These are phyloP conservation scores for Podosphaera leucotricha DNA, from an alignment of 2,329 filamentous ascomycete genomes.

Conservation along the genomic window DNA sequence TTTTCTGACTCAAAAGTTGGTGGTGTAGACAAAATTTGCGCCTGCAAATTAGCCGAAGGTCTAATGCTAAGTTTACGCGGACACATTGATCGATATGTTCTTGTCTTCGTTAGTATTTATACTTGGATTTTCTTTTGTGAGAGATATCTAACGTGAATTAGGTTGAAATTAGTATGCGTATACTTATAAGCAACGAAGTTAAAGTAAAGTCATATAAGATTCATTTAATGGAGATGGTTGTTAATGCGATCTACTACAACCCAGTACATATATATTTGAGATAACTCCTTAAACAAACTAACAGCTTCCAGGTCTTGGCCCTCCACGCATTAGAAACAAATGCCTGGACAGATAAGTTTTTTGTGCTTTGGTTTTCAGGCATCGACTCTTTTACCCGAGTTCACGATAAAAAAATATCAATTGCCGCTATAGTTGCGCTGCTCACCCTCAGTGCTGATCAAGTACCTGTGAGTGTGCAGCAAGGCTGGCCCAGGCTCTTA, in stretches of 20 bases:
- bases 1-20: slow-evolving; percentile 83
- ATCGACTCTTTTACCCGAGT: slow-evolving; percentile 86
- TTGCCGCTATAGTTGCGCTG: slow-evolving; percentile 73
- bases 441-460: slow-evolving; percentile 58
- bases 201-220: slow-evolving; percentile 88
- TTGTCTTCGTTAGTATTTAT: slow-evolving; percentile 36
- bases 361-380: slow-evolving; percentile 91
- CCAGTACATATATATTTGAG: slow-evolving; percentile 24
- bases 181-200: slow-evolving; percentile 49
- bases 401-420: slow-evolving; percentile 96
- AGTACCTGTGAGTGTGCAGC: slow-evolving; percentile 77
- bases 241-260: slow-evolving; percentile 97
- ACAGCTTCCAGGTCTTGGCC: slow-evolving; percentile 29
- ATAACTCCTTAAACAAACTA: slow-evolving; percentile 1
- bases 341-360: slow-evolving; percentile 96
- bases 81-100: slow-evolving; percentile 68
- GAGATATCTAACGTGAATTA: slow-evolving; percentile 6
- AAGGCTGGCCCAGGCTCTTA: slow-evolving; percentile 81
- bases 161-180: slow-evolving; percentile 67
- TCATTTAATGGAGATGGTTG: slow-evolving; percentile 96
- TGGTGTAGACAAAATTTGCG: slow-evolving; percentile 84
- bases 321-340: slow-evolving; percentile 76
- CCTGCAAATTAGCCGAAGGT: slow-evolving; percentile 89
- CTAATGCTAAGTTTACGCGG: slow-evolving; percentile 90
- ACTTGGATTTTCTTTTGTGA: background rate